Conservation (phyloP, 2,329 filamentous ascomycete genomes). For the Parafenestella ontariensis region DNA sequence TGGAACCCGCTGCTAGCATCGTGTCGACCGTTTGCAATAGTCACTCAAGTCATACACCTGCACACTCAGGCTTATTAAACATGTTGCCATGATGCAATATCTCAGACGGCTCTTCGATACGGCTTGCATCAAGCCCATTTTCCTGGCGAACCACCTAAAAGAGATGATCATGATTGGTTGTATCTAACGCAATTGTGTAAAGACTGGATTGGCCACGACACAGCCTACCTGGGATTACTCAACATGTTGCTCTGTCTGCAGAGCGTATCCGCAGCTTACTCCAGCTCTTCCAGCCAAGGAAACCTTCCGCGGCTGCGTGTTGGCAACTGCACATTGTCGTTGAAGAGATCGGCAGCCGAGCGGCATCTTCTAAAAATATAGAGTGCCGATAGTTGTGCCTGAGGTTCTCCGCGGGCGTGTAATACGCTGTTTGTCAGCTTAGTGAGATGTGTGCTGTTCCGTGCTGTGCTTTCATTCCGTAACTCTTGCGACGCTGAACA, state of each 20-base stretch:
- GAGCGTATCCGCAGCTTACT: background rate
- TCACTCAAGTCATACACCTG: background rate
- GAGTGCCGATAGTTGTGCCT: background rate
- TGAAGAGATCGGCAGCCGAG: background rate
- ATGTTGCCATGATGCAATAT: background rate
- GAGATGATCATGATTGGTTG: background rate
- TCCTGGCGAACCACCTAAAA: background rate
- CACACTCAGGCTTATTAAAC: background rate
- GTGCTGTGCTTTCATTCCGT: background rate
- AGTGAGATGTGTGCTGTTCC: background rate
- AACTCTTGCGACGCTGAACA: background rate
- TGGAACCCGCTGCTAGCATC: background rate
- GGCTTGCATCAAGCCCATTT: background rate
- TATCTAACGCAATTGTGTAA: background rate
- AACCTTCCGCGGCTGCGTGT: slow-evolving; percentile 4
- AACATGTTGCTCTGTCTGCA: background rate
- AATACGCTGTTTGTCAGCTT: background rate
- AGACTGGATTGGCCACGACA: background rate
- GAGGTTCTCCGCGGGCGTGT: background rate
- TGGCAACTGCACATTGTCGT: background rate
- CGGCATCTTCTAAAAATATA: background rate
- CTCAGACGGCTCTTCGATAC: background rate
- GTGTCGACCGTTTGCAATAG: background rate
- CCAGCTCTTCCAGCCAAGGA: background rate
- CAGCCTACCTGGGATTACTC: slow-evolving; percentile 1